Evolutionary conservation across 768 basidiomycete genomes (phyloP), one percentile per base, ranked within the genome.

Genomic region (Suillus plorans): DNA sequence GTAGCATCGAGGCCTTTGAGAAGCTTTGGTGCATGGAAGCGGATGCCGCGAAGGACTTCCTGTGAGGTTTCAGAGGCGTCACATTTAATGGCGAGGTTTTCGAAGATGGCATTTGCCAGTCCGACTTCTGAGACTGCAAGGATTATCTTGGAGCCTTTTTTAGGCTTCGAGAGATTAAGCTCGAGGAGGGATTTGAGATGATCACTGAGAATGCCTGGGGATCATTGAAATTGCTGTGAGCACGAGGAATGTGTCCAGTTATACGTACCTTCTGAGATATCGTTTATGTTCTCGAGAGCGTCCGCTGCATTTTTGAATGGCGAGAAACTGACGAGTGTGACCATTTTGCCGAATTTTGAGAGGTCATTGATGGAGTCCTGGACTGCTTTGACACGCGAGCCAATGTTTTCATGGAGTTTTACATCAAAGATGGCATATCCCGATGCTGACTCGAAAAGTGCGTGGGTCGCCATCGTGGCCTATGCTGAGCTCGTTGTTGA

Each of bases 261-360:
- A 16, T 34, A 79, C 86, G 37, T 66, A 95, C 97, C 95, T 83
- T 98, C 96, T 12, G 96, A 97, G 18, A 99, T 78, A 78, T 98
- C 97, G 74, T 98, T 98, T 60, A 90, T 90, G 70, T 97, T 98
- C 80, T 98, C 95, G 69, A 99, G 82, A 41, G 95, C 95, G 74
- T 96, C 89, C 0, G 93, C 95, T 28, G 95, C 94, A 65, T 82
- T 95, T 77, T 93, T 94, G 84, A 97, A 99, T 0, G 97, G 96
- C 62, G 89, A 85, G 81, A 98, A 99, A 76, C 92, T 95, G 76
- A 91, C 75, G 73, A 98, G 80, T 71, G 89, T 83, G 67, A 97
- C 93, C 91, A 97, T 95, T 82, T 94, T 95, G 64, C 86, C 82
- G 77, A 99, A 98, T 78, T 92, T 95, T 69, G 86, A 80, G 69